These are phyloP conservation scores for Puya raimondii DNA, from an alignment of 176 grass and related monocot genomes.

Conservation along the genomic window DNA sequence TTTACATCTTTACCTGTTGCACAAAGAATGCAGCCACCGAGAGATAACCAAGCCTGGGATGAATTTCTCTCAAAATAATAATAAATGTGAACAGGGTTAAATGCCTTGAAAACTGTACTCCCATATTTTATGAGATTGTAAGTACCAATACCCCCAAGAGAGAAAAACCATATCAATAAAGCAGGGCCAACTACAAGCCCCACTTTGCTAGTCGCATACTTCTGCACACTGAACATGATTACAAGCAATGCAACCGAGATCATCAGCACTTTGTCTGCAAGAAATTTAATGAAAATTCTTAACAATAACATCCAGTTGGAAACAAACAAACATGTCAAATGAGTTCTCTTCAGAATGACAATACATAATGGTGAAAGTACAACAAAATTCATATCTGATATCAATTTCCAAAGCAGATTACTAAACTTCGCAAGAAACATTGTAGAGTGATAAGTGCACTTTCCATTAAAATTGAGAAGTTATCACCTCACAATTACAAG, in stretches of 20 bases:
- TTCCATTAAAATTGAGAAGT: too few relatives aligned
- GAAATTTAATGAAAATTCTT: slow-evolving; percentile 6
- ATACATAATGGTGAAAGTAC: too few relatives aligned
- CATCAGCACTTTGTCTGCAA: slow-evolving; percentile 77
- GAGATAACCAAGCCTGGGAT: slow-evolving; percentile 71
- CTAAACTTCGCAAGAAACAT: neutral
- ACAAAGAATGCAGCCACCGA: slow-evolving; percentile 82
- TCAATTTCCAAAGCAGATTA: neutral
- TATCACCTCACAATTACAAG: too few relatives aligned
- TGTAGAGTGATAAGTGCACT: too few relatives aligned
- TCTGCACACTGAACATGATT: slow-evolving; percentile 79
- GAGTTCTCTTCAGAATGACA: neutral
- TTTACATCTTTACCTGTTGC: slow-evolving; percentile 56
- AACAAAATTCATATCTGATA: too few relatives aligned
- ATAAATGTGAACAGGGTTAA: slow-evolving; percentile 82
- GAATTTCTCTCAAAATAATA: slow-evolving; percentile 80
- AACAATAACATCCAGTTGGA: neutral
- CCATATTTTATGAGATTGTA: slow-evolving; percentile 85
- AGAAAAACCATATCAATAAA: slow-evolving; percentile 98
- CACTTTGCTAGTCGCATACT: slow-evolving; percentile 86
- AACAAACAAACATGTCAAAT: neutral
- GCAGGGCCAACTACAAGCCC: slow-evolving; percentile 76
- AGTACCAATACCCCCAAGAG: slow-evolving; percentile 71
- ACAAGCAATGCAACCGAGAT: slow-evolving; percentile 91
- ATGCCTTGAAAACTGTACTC: slow-evolving; percentile 53